Percentiles rank a stretch among this genome's conserved stretches.
Evolutionary conservation across 805 yeast genomes (phyloP).

Genomic region (Yueomyces sp.): DNA sequence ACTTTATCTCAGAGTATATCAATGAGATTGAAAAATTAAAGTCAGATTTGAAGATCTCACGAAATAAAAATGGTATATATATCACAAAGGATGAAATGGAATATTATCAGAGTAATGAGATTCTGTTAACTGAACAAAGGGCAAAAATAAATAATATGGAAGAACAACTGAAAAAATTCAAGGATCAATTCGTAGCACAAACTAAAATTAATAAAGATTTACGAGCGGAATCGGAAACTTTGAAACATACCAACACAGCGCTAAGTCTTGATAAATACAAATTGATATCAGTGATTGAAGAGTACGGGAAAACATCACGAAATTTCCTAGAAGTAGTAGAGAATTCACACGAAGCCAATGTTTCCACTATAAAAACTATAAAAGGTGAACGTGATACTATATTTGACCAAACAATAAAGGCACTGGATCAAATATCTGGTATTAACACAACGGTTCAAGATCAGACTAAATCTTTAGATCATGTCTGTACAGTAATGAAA

Average conservation of each 20-base stretch:
- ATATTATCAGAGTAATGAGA: constrained; percentile 33
- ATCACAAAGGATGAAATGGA: constrained; percentile 33
- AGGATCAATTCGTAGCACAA: constrained; percentile 29
- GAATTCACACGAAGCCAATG: too few species aligned
- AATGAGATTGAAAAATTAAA: constrained; percentile 35
- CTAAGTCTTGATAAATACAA: neutral
- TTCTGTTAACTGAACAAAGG: constrained; percentile 38
- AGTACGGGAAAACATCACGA: neutral
- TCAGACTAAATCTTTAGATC: neutral
- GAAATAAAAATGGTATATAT: constrained; percentile 53
- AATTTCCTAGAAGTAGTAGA: too few species aligned
- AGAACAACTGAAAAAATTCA: constrained; percentile 30
- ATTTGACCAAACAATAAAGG: constrained; percentile 4
- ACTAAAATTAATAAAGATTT: constrained; percentile 15
- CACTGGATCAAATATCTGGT: neutral
- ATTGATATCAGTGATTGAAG: constrained; percentile 7
- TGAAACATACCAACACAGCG: constrained; percentile 4
- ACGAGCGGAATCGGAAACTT: constrained; percentile 6
- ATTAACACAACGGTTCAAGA: neutral
- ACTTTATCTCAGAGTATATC: constrained; percentile 38
- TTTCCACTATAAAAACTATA: constrained; percentile 4
- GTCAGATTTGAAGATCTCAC: constrained; percentile 49
- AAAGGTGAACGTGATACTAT: constrained; percentile 6
- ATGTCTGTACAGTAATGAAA: neutral
- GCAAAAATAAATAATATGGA: constrained; percentile 34